phyloP scores from a whole-genome alignment of 2,329 filamentous ascomycete species.

The Aspergillus calidoustus region DNA sequence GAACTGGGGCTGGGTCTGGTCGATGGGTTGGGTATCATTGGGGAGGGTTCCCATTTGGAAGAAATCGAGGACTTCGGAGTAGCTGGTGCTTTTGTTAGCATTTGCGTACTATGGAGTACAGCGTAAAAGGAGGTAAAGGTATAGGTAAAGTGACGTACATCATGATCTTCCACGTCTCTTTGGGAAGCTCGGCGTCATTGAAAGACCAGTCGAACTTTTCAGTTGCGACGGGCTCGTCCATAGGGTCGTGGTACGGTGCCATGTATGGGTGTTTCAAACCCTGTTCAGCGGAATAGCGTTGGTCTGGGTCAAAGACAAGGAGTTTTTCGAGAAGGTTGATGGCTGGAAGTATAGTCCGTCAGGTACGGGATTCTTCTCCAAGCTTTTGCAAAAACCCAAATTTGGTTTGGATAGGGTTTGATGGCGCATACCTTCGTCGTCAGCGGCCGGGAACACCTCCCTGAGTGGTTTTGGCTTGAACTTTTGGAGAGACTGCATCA shows the following conservation, averaged over 20 bases:
- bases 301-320: conserved; percentile 97
- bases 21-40: conserved; percentile 1
- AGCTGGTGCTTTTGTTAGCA: conserved; percentile 60
- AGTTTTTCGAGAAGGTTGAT: conserved; percentile 94
- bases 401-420: conserved; percentile 82
- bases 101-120: not conserved
- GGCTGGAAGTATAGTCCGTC: conserved; percentile 56
- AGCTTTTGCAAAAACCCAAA: conserved; percentile 39
- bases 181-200: conserved; percentile 93
- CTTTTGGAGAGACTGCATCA: conserved; percentile 94
- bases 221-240: conserved; percentile 90
- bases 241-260: conserved; percentile 94
- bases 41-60: conserved; percentile 71
- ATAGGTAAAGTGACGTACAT: conserved; percentile 67
- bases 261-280: conserved; percentile 92
- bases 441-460: conserved; percentile 89
- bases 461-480: conserved; percentile 82
- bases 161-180: conserved; percentile 99
- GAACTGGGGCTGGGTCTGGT: not conserved
- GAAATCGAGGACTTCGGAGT: conserved; percentile 97
- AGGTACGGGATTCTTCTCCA: conserved; percentile 67
- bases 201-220: conserved; percentile 99
- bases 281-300: conserved; percentile 84
- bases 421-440: conserved; percentile 2
- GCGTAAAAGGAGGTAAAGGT: not conserved